Percentiles rank a stretch among this genome's conserved stretches.
Evolutionary conservation across 352 stramenopile genomes (phyloP).

Genomic region (Globisporangium cystogenes): DNA sequence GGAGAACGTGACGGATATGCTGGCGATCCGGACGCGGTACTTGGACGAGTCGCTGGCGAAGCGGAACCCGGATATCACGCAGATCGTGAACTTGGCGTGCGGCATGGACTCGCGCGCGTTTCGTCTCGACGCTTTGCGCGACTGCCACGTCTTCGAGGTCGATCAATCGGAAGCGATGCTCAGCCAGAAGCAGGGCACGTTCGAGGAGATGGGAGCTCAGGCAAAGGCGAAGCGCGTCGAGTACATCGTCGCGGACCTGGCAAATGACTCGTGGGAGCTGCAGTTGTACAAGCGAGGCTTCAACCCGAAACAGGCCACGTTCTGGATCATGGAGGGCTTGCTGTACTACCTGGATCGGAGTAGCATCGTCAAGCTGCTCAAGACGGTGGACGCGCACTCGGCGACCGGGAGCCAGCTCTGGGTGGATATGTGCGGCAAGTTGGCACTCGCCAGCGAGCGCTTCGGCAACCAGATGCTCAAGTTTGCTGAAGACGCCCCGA

Average conservation of each 20-base stretch:
- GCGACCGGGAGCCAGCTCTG: slow-evolving; percentile 13
- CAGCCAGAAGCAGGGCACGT: slow-evolving; percentile 10
- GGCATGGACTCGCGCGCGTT: slow-evolving; percentile 17
- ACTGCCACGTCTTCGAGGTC: slow-evolving; percentile 15
- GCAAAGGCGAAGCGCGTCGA: slow-evolving; percentile 10
- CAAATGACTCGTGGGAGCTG: slow-evolving; percentile 13
- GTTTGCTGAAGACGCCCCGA: slow-evolving; percentile 14
- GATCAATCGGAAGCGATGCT: slow-evolving; percentile 9
- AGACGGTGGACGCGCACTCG: slow-evolving; percentile 15
- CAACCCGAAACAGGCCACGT: slow-evolving; percentile 10
- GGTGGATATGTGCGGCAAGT: slow-evolving; percentile 17
- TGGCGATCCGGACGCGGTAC: slow-evolving; percentile 18
- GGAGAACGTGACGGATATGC: slow-evolving; percentile 2
- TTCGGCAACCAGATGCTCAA: slow-evolving; percentile 8
- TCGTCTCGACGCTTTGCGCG: slow-evolving; percentile 12
- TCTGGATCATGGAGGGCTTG: slow-evolving; percentile 17
- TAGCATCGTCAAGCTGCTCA: slow-evolving; percentile 15
- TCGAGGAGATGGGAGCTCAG: neutral
- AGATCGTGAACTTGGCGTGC: slow-evolving; percentile 15
- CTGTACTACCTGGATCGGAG: slow-evolving; percentile 16
- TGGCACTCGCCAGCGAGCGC: slow-evolving; percentile 1
- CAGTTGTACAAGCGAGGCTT: slow-evolving; percentile 7
- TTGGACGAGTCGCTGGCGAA: slow-evolving; percentile 14
- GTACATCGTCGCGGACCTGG: slow-evolving; percentile 13
- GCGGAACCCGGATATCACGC: slow-evolving; percentile 4